Base-by-base conservation (phyloP, 1,139 yeast genomes). In the Hansenula lynferdii region DNA sequence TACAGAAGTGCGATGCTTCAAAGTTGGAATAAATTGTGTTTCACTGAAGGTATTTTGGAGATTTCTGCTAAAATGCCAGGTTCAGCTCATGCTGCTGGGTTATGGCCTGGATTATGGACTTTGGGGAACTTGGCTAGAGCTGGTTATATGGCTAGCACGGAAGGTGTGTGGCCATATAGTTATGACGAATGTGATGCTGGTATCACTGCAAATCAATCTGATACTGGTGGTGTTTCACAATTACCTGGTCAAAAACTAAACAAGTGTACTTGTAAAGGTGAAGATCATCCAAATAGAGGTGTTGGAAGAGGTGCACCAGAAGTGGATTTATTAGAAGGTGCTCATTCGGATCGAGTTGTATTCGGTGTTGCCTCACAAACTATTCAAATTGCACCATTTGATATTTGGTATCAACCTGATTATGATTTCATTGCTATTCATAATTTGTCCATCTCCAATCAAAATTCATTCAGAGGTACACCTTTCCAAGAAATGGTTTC, bases 101-200 rank as follows among this genome's bases (percentile, higher is more conserved):
- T 77, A 41, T 77, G 83, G 83, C 83, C 83, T 1, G 83, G 83
- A 56, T 45, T 75, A 40, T 77, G 83, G 83, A 62, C 80, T 8
- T 68, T 77, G 76, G 83, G 83, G 39, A 77, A 77, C 48, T 58
- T 77, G 40, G 83, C 79, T 21, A 65, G 83, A 55, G 80, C 83
- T 2, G 83, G 83, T 20, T 77, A 73, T 53, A 62, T 71, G 67
- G 77, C 80, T n/a, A 59, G 77, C 11, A 72, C 81, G 9, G 80
- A 76, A 31, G 84, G 83, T 39, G 77, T 77, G 19, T 77, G 84
- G 83, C 83, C 83, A 4, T 77, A 76, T 50, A 60, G 79, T 14
- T 77, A 77, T 52, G 74, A 75, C 23, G 49, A 72, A 2, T 77
- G 83, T 64, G 82, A 77, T 62, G 77, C 78, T 7, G 84, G 84